Percentiles rank a stretch among this genome's conserved stretches.
These are phyloP conservation scores for Paecilomyces niveus DNA, from an alignment of 2,329 filamentous ascomycete genomes.

Conservation along the genomic window DNA sequence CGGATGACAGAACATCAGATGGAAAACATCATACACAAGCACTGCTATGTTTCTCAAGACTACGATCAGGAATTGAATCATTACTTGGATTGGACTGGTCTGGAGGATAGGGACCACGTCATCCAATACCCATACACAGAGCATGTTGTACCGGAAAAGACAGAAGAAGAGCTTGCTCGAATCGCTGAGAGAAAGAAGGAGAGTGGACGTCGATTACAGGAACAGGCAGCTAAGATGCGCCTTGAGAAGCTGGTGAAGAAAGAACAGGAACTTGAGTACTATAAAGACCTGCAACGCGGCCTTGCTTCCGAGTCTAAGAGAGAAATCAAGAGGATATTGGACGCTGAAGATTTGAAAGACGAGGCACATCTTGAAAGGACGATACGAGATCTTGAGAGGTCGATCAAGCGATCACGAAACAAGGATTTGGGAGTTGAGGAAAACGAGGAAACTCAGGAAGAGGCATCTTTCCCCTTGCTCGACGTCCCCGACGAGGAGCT, in stretches of 20 bases:
- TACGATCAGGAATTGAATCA: constrained; percentile 70
- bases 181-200: constrained; percentile 94
- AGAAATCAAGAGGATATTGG: constrained; percentile 75
- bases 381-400: constrained; percentile 83
- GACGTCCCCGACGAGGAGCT: constrained; percentile 87
- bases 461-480: constrained; percentile 78
- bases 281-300: constrained; percentile 70
- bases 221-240: constrained; percentile 95
- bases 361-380: constrained; percentile 77
- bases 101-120: constrained; percentile 82
- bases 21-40: constrained; percentile 77
- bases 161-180: constrained; percentile 81
- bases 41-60: constrained; percentile 81
- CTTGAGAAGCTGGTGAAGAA: constrained; percentile 92
- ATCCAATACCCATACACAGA: constrained; percentile 93
- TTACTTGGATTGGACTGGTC: constrained; percentile 83
- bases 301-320: constrained; percentile 79
- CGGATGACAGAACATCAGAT: constrained; percentile 83
- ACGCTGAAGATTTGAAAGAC: constrained; percentile 87
- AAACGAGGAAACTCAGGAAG: constrained; percentile 65
- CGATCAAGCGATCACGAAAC: constrained; percentile 80
- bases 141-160: constrained; percentile 83
- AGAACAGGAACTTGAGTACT: constrained; percentile 91
- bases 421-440: constrained; percentile 89
- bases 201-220: constrained; percentile 81